These are phyloP conservation scores for Clarireedia monteithiana DNA, from an alignment of 2,329 filamentous ascomycete genomes.

Conservation along the genomic window DNA sequence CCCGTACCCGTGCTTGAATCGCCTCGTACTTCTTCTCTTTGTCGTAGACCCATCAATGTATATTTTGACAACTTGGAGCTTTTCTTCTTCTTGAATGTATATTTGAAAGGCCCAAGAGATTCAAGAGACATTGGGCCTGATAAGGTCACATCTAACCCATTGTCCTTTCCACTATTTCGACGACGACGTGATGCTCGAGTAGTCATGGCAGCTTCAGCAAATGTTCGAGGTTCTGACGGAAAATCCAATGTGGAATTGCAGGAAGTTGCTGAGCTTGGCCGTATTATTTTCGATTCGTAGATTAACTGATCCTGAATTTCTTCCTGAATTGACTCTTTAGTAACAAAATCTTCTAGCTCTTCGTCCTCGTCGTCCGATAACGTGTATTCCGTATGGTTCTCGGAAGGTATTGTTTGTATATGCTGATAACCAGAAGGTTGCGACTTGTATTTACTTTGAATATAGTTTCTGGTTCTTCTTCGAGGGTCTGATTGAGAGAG, in stretches of 20 bases:
- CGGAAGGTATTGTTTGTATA: slow-evolving; percentile 6
- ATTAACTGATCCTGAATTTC: slow-evolving; percentile 9
- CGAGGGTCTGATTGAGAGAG: slow-evolving; percentile 1
- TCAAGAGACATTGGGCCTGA: slow-evolving; percentile 10
- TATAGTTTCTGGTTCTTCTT: not conserved
- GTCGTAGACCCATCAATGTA: not conserved
- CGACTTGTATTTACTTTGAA: not conserved
- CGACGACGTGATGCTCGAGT: slow-evolving; percentile 6
- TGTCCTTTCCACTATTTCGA: not conserved
- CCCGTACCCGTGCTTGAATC: not conserved
- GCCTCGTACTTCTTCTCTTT: not conserved
- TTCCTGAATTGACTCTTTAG: slow-evolving; percentile 7
- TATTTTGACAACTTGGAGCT: slow-evolving; percentile 2
- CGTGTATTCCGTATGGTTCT: not conserved
- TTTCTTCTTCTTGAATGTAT: slow-evolving; percentile 13
- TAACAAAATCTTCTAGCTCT: not conserved
- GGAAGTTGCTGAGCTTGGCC: not conserved
- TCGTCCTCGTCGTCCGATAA: not conserved
- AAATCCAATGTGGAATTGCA: not conserved
- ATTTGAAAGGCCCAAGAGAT: slow-evolving; percentile 12
- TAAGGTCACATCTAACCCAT: slow-evolving; percentile 3
- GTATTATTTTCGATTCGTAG: not conserved
- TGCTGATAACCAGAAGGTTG: slow-evolving; percentile 1
- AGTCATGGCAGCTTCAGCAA: slow-evolving; percentile 12
- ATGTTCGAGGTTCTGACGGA: not conserved